Evolutionary conservation across 768 basidiomycete genomes (phyloP).

Genomic region (Naganishia vishniacii): DNA sequence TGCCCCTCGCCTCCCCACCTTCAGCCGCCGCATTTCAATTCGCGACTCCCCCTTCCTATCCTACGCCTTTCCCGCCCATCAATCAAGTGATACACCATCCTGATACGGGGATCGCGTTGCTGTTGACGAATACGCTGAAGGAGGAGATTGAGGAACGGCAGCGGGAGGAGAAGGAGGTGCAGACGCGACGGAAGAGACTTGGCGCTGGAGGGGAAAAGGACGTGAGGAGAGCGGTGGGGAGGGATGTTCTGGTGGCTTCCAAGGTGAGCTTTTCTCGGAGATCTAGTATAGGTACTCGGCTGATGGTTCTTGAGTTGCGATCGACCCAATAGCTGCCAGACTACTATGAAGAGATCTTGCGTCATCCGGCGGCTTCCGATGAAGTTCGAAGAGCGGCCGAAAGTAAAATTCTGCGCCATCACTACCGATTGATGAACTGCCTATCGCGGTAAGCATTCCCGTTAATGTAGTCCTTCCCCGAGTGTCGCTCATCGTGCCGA

Average conservation of each 20-base stretch:
- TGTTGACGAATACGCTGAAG: conserved; percentile 41
- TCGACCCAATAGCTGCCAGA: conserved; percentile 56
- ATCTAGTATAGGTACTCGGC: conserved; percentile 1
- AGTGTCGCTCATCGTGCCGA: no score
- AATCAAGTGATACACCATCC: conserved; percentile 49
- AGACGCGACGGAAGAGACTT: conserved; percentile 70
- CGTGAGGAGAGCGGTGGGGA: conserved; percentile 55
- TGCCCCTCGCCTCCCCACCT: conserved; percentile 27
- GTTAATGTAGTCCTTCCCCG: neutral
- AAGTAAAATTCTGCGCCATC: conserved; percentile 64
- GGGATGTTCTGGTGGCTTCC: conserved; percentile 62
- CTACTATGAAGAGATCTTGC: conserved; percentile 72
- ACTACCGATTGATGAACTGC: conserved; percentile 59
- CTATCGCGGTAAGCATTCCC: conserved; percentile 53
- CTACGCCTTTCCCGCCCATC: conserved; percentile 25
- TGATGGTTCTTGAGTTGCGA: neutral
- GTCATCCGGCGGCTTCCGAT: conserved; percentile 72
- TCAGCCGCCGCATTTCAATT: conserved; percentile 1
- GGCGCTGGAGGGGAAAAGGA: conserved; percentile 50
- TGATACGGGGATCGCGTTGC: conserved; percentile 14
- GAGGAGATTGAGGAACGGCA: conserved; percentile 62
- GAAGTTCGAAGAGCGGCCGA: conserved; percentile 73
- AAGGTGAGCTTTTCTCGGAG: conserved; percentile 55
- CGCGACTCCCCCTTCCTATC: conserved; percentile 28
- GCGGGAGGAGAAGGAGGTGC: conserved; percentile 62